Evolutionary conservation across 148 eudicot species (phyloP).

Genomic region (Persicaria tinctoria): DNA sequence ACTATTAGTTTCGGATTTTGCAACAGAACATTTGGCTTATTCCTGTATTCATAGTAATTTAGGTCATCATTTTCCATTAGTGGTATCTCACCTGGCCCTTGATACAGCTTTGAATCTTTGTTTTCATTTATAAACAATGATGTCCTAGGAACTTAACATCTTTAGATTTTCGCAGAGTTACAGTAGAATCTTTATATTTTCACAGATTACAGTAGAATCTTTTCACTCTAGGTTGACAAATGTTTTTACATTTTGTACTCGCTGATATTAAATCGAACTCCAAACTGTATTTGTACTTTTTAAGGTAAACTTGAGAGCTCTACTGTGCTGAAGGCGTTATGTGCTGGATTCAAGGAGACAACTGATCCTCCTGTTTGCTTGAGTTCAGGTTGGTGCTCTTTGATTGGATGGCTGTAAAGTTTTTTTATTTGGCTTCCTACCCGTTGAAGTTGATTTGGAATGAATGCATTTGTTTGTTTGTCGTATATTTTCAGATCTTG

Average conservation of each 20-base stretch:
- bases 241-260: not conserved
- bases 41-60: not conserved
- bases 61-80: not conserved
- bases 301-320: conserved; percentile 85
- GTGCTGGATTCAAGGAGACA: conserved; percentile 87
- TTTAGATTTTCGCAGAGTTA: not conserved
- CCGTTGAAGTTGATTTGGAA: not conserved
- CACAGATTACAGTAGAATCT: not conserved
- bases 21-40: too few relatives aligned
- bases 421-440: not conserved
- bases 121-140: not conserved
- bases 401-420: not conserved
- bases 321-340: conserved; percentile 73
- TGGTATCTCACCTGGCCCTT: not conserved
- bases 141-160: not conserved
- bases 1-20: not conserved
- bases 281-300: not conserved
- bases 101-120: not conserved
- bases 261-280: not conserved
- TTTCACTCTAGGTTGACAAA: not conserved
- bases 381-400: conserved; percentile 42
- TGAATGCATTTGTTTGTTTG: not conserved
- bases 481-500: conserved; percentile 45
- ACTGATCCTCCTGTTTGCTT: conserved; percentile 81
- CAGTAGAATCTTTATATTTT: not conserved